A percentile compares a stretch with the other conserved stretches of the same genome.
Conservation (phyloP, 140 eudicot genomes). For the Ambrosia hybrid region DNA sequence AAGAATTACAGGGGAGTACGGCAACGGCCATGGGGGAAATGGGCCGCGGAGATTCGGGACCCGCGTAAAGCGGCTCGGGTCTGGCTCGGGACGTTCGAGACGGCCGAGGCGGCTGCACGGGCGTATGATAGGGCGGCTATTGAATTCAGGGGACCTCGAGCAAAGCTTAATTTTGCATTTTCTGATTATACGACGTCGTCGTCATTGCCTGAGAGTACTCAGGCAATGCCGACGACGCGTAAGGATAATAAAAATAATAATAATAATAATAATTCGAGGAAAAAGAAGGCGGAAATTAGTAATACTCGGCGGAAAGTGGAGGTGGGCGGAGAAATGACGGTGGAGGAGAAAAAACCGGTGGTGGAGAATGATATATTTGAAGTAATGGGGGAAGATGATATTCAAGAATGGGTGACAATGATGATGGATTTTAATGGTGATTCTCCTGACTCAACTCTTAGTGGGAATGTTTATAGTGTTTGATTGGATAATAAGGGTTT, state of each 20-base stretch:
- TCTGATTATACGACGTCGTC: constrained; percentile 34
- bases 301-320: constrained; percentile 11
- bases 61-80: constrained; percentile 73
- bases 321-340: not conserved
- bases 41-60: constrained; percentile 89
- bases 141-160: constrained; percentile 76
- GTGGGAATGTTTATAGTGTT: constrained; percentile 44
- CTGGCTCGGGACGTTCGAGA: constrained; percentile 84
- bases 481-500: not conserved
- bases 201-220: not conserved
- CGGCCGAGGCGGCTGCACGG: constrained; percentile 79
- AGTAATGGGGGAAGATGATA: constrained; percentile 45
- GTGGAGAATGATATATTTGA: constrained; percentile 39
- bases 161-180: constrained; percentile 66
- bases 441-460: constrained; percentile 46
- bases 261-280: too few relatives aligned
- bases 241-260: not conserved
- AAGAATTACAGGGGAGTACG: constrained; percentile 85
- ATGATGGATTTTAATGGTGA: constrained; percentile 49
- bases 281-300: constrained; percentile 23
- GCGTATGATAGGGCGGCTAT: constrained; percentile 75
- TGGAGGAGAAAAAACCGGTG: constrained; percentile 18
- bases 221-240: not conserved
- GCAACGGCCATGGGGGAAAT: constrained; percentile 87
- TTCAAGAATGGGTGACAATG: constrained; percentile 66